Conservation (phyloP, 176 grass and related monocot species). For the Melocanna baccifera region DNA sequence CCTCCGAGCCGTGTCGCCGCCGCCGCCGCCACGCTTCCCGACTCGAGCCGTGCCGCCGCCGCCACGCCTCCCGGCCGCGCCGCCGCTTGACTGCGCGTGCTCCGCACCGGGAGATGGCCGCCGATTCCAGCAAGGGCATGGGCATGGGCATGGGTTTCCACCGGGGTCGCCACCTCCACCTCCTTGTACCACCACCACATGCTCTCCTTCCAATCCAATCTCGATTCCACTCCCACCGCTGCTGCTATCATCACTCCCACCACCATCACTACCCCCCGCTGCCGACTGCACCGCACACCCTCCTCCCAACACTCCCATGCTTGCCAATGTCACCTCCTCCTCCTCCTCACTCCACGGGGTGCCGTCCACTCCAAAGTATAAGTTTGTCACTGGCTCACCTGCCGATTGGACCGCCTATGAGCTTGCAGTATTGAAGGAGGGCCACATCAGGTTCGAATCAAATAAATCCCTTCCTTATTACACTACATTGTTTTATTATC, state of each 20-base stretch:
- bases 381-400: constrained; percentile 47
- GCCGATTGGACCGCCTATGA: constrained; percentile 58
- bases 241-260: neutral
- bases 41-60: no score
- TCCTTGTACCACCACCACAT: constrained; percentile 41
- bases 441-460: constrained; percentile 42
- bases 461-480: neutral
- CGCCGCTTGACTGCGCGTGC: no score
- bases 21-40: no score
- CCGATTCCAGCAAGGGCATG: constrained; percentile 67
- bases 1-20: no score
- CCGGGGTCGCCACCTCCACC: constrained; percentile 34
- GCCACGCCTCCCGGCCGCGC: no score
- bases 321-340: constrained; percentile 5
- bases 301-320: constrained; percentile 22
- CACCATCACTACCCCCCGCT: neutral
- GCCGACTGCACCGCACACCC: no score
- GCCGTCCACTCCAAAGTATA: constrained; percentile 32
- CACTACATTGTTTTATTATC: neutral
- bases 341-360: neutral
- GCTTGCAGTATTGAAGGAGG: constrained; percentile 49
- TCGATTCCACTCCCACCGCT: neutral
- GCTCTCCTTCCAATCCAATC: constrained; percentile 56
- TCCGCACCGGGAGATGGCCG: constrained; percentile 55
- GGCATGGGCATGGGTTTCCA: constrained; percentile 40